Percentiles rank a stretch among this genome's conserved stretches.
phyloP scores from a whole-genome alignment of 2,329 filamentous ascomycete genomes.

The Phialophora macrospora region DNA sequence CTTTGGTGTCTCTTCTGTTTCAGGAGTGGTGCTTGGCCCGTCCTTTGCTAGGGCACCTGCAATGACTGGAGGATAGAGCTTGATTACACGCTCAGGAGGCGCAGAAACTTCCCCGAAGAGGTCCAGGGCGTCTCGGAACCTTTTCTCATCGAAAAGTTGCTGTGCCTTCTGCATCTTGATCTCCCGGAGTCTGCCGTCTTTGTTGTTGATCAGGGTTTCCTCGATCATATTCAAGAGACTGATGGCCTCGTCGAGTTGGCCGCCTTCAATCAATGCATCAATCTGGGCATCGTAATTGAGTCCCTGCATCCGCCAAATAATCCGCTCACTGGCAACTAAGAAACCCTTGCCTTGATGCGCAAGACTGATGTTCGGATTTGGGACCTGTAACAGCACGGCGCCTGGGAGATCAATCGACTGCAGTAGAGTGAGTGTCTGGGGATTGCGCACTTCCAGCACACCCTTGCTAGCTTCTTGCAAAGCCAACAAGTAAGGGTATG shows the following conservation, averaged over 20 bases:
- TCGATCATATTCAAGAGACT: conserved; percentile 88
- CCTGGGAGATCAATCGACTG: conserved; percentile 83
- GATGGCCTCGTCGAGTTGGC: conserved; percentile 85
- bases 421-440: conserved; percentile 84
- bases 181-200: conserved; percentile 77
- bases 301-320: conserved; percentile 94
- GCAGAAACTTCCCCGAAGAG: conserved; percentile 89
- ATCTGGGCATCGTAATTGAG: conserved; percentile 91
- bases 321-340: conserved; percentile 86
- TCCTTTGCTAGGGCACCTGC: conserved; percentile 73
- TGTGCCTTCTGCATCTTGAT: conserved; percentile 93
- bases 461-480: conserved; percentile 83
- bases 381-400: conserved; percentile 85
- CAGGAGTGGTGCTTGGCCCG: conserved; percentile 46
- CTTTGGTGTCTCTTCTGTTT: conserved; percentile 20
- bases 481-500: conserved; percentile 91
- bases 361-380: conserved; percentile 89
- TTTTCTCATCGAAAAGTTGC: conserved; percentile 77
- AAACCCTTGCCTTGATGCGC: conserved; percentile 96
- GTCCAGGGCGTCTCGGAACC: conserved; percentile 84
- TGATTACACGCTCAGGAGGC: conserved; percentile 84
- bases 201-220: conserved; percentile 84
- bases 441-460: conserved; percentile 86
- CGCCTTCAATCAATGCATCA: conserved; percentile 74
- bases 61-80: conserved; percentile 80